Conservation (phyloP, 305 asterid genomes). For the Coffea humblotiana region DNA sequence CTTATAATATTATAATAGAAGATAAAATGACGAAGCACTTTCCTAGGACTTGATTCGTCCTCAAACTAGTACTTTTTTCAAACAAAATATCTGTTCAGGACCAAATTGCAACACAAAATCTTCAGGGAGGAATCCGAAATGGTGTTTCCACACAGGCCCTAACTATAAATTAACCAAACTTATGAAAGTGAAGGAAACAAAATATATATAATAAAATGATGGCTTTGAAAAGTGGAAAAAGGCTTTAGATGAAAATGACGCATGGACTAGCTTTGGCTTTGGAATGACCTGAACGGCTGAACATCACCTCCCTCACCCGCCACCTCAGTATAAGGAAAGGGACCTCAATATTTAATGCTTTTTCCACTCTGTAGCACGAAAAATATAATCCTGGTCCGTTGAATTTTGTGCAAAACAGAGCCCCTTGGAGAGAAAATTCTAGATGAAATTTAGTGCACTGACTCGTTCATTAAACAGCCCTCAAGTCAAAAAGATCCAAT, state of each 20-base stretch:
- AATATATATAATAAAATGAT: conserved; percentile 18
- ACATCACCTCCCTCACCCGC: conserved; percentile 31
- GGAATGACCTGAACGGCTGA: conserved; percentile 50
- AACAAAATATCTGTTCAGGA: neutral
- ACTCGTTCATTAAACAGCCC: conserved; percentile 12
- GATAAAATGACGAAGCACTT: too few species aligned
- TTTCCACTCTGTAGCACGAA: conserved; percentile 3
- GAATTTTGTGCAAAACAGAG: conserved; percentile 40
- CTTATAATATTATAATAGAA: too few species aligned
- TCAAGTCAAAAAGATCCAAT: conserved; percentile 21
- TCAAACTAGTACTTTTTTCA: neutral
- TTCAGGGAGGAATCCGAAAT: neutral
- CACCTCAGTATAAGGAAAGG: conserved; percentile 19
- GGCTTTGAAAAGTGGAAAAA: conserved; percentile 48
- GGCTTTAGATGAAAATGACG: conserved; percentile 60
- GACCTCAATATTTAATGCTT: conserved; percentile 24
- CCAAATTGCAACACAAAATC: neutral
- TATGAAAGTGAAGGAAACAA: conserved; percentile 18
- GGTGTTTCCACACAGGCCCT: neutral
- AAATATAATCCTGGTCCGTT: conserved; percentile 42
- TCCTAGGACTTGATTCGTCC: neutral
- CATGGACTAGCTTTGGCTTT: conserved; percentile 37
- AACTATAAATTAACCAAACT: conserved; percentile 6
- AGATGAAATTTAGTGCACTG: conserved; percentile 32
- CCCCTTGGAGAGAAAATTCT: conserved; percentile 29